Percentiles rank a stretch among this genome's conserved stretches.
phyloP scores from a whole-genome alignment of 1,284 basidiomycete species.

The Chalciporus sp. region DNA sequence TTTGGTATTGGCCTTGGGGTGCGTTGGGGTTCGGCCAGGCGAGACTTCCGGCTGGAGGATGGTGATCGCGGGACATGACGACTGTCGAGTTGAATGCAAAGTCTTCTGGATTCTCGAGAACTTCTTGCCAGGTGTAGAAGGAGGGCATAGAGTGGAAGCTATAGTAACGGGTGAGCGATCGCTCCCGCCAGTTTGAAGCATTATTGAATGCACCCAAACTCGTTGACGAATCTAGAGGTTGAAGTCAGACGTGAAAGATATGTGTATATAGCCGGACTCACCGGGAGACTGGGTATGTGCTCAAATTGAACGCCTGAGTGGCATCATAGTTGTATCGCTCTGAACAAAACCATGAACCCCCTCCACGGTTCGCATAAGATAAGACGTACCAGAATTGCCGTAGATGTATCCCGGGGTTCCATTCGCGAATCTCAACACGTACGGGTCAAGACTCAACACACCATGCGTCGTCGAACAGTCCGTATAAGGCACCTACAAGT shows the following conservation, averaged over 20 bases:
- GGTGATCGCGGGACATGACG: too few species aligned
- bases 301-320: constrained; percentile 55
- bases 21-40: too few species aligned
- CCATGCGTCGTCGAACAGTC: constrained; percentile 65
- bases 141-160: constrained; percentile 70
- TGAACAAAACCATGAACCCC: constrained; percentile 12
- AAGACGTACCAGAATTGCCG: constrained; percentile 50
- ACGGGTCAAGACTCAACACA: constrained; percentile 58
- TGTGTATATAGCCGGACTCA: constrained; percentile 15
- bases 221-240: constrained; percentile 53
- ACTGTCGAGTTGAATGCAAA: too few species aligned
- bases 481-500: constrained; percentile 56
- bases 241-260: neutral
- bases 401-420: constrained; percentile 55
- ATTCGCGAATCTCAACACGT: constrained; percentile 52
- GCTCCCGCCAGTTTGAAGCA: neutral
- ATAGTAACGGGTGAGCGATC: neutral
- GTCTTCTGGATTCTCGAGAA: constrained; percentile 49
- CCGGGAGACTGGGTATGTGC: constrained; percentile 57
- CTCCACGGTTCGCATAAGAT: neutral
- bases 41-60: too few species aligned
- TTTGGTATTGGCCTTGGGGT: too few species aligned
- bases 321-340: constrained; percentile 65
- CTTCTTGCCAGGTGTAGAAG: constrained; percentile 64
- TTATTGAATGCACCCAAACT: constrained; percentile 50